phyloP scores from a whole-genome alignment of 2,329 filamentous ascomycete species.

The Aspergillus costaricaensis region DNA sequence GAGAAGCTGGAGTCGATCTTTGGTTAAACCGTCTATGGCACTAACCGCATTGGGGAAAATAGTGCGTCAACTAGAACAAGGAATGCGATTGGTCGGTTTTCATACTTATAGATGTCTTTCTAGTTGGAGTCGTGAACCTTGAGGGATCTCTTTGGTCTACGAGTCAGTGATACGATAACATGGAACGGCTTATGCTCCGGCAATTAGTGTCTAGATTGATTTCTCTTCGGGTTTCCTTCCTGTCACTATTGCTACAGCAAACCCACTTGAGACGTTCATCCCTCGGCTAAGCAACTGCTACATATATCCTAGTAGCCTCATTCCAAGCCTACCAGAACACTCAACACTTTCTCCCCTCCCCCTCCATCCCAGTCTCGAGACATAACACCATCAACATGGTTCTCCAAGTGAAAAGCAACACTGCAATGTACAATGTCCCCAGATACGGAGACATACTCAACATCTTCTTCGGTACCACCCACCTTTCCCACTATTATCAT shows the following conservation, averaged over 20 bases:
- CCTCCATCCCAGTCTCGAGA: no score
- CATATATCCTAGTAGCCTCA: no score
- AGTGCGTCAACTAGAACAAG: background rate
- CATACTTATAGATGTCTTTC: background rate
- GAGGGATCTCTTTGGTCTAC: background rate
- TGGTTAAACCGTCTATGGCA: background rate
- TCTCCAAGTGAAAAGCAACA: conserved; percentile 6
- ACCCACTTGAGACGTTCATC: no score
- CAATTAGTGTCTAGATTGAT: no score
- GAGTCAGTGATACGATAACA: no score
- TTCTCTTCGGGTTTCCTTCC: no score
- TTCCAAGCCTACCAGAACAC: no score
- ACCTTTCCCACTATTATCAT: background rate
- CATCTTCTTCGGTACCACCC: conserved; percentile 8
- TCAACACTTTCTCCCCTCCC: no score
- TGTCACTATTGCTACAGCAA: no score
- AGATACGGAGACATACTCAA: background rate
- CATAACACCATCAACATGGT: background rate
- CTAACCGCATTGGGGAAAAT: conserved; percentile 6
- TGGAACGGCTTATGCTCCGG: no score
- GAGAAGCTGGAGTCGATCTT: conserved; percentile 5
- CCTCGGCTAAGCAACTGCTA: no score
- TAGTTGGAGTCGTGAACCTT: background rate
- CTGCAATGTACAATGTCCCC: conserved; percentile 9
- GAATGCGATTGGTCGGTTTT: background rate